Base-by-base conservation (phyloP, 1,284 basidiomycete genomes). In the Rhodotorula sp. region DNA sequence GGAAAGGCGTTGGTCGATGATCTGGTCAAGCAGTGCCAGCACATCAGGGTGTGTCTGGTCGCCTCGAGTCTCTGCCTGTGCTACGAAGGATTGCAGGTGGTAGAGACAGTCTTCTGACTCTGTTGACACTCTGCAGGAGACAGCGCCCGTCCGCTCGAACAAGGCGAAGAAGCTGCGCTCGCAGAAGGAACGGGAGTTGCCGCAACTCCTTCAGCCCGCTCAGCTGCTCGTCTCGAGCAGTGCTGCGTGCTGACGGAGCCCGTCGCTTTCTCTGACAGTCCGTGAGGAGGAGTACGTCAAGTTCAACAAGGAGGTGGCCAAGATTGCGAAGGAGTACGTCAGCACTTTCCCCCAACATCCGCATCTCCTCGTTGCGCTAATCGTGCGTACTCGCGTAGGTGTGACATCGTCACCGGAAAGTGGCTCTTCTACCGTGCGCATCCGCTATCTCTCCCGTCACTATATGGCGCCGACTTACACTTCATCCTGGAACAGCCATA, bases 371-470 rank as follows among this genome's bases (percentile, higher is more conserved):
- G 2, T 7, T 22, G 28, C 30, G 20, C 31, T 34, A 18, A 8
- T 34, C 53, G 13, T 8, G 53, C 20, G 8, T 20, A 20, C 28
- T 16, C 13, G 4, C 10, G 5, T 13, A 57, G 55, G 16, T 24
- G 64, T 55, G 37, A 60, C 26, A n/a, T 72, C 53, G 26, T 69
- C 18, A 53, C 64, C 2, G 76, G 76, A 15, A 77, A 76, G 28
- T 76, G 74, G 74, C 59, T 76, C 20, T 67, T 76, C 54, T 74
- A 67, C 60, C 24, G 64, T 66, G 34, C 15, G 64, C 46, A 20
- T 6, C 34, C 34, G 34, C 31, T 15, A 7, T 10, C 8, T 44
- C 22, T 15, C 28, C 13, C 34, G 8, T 10, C 5, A 31, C 16
- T 7, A 4, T 20, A 20, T 11, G 1, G 10, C 7, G n/a, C 31